Percentiles rank a stretch among this genome's conserved stretches.
phyloP scores from a whole-genome alignment of 139 green algal species.

The Pedinophyceae sp. region DNA sequence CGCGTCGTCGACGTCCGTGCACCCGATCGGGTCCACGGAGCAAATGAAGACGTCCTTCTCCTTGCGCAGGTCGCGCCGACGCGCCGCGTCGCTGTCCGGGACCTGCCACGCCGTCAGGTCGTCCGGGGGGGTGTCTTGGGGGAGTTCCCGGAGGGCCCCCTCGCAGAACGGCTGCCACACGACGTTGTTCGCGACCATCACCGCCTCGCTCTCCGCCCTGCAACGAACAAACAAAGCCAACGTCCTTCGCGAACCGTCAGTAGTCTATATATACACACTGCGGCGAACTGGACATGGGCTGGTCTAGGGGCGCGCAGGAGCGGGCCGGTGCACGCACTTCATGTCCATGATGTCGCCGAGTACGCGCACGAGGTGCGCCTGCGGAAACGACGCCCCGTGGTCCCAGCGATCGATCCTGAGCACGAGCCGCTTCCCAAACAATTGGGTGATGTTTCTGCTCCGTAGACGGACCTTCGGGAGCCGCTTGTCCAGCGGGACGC shows the following conservation, averaged over 20 bases:
- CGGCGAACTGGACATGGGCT: no score
- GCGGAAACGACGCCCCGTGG: conserved; percentile 40
- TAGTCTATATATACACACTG: background rate
- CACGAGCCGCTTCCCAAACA: conserved; percentile 72
- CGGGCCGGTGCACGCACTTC: no score
- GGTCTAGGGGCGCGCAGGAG: background rate
- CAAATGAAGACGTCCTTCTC: conserved; percentile 43
- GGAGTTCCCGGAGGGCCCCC: conserved; percentile 32
- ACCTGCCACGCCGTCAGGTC: conserved; percentile 16
- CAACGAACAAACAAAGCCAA: background rate
- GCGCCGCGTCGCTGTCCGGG: no score
- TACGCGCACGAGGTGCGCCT: conserved; percentile 63
- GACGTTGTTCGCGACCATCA: conserved; percentile 82
- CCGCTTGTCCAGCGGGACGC: background rate
- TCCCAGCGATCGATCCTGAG: conserved; percentile 67
- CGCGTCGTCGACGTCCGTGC: conserved; percentile 70
- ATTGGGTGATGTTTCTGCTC: conserved; percentile 8
- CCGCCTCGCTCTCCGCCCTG: conserved; percentile 41
- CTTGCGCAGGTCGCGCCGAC: conserved; percentile 36
- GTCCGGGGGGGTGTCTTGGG: conserved; percentile 9
- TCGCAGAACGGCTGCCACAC: conserved; percentile 65
- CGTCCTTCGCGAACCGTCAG: background rate
- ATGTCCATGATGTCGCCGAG: conserved; percentile 62
- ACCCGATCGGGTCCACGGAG: conserved; percentile 67
- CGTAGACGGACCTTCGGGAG: conserved; percentile 4